Evolutionary conservation across 345 rosid genomes (phyloP).

Genomic region (Physaria fendleri): DNA sequence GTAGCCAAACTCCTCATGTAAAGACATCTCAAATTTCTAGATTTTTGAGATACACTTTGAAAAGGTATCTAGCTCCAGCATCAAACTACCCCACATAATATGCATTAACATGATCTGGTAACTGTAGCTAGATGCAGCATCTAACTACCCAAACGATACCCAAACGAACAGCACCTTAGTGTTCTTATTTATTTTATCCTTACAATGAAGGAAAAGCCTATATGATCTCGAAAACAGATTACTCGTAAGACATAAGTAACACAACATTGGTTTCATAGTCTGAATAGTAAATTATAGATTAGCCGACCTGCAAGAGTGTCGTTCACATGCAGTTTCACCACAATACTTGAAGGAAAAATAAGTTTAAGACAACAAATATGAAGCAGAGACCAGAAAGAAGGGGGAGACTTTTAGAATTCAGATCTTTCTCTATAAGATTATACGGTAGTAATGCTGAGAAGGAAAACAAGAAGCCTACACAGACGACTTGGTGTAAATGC

Average conservation of each 20-base stretch:
- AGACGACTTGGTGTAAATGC: slow-evolving; percentile 55
- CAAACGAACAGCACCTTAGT: too few relatives aligned
- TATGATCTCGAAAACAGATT: not conserved
- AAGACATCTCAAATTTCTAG: too few relatives aligned
- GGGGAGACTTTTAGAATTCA: slow-evolving; percentile 14
- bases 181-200: not conserved
- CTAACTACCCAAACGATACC: too few relatives aligned
- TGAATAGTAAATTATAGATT: not conserved
- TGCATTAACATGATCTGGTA: too few relatives aligned
- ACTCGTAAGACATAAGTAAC: not conserved
- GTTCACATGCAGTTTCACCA: slow-evolving; percentile 10
- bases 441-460: slow-evolving; percentile 4
- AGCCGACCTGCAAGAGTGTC: not conserved
- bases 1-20: too few relatives aligned
- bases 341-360: not conserved
- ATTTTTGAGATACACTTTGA: too few relatives aligned
- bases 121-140: too few relatives aligned
- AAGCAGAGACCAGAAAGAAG: slow-evolving; percentile 9
- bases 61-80: too few relatives aligned
- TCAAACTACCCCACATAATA: too few relatives aligned
- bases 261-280: not conserved
- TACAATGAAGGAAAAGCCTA: not conserved
- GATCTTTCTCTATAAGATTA: not conserved
- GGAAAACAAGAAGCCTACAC: slow-evolving; percentile 22
- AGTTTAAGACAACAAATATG: slow-evolving; percentile 10